These are phyloP conservation scores for Mayamaea pseudoterrestris DNA, from an alignment of 108 stramenopile species.

Conservation along the genomic window DNA sequence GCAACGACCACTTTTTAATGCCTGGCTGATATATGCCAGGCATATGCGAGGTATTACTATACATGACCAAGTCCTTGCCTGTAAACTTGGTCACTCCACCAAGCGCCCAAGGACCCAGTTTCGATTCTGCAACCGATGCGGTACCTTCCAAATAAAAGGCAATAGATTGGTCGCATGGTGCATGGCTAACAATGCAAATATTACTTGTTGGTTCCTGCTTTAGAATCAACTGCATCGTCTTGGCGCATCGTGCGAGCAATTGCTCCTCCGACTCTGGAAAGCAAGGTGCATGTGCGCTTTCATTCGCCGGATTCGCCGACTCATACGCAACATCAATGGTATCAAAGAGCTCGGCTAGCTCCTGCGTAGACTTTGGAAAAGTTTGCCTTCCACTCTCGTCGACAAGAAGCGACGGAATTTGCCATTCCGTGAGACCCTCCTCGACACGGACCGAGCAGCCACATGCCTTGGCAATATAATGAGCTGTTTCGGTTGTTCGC, in stretches of 20 bases:
- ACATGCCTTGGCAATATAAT: slow-evolving; percentile 33
- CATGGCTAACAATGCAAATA: slow-evolving; percentile 2
- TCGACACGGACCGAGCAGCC: slow-evolving; percentile 31
- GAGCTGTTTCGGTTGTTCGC: slow-evolving; percentile 47
- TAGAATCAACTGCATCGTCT: slow-evolving; percentile 30
- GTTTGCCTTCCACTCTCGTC: slow-evolving; percentile 33
- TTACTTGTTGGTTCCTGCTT: slow-evolving; percentile 15
- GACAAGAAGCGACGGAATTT: slow-evolving; percentile 54
- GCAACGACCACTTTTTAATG: not conserved
- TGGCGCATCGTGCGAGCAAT: slow-evolving; percentile 35
- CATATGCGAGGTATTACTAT: not conserved
- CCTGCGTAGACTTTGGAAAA: slow-evolving; percentile 25
- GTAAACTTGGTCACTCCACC: not conserved
- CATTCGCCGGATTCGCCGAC: slow-evolving; percentile 30
- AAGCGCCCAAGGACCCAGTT: not conserved
- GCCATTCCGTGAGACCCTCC: slow-evolving; percentile 64
- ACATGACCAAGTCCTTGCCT: not conserved
- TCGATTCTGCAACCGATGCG: not conserved
- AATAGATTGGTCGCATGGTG: not conserved
- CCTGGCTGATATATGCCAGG: not conserved
- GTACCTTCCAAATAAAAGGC: not conserved
- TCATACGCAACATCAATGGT: slow-evolving; percentile 32
- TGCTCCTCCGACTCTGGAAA: slow-evolving; percentile 3
- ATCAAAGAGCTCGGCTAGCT: slow-evolving; percentile 23
- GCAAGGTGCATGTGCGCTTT: slow-evolving; percentile 6